Evolutionary conservation across 2,329 filamentous ascomycete species (phyloP).

Genomic region (Alternaria dauci): DNA sequence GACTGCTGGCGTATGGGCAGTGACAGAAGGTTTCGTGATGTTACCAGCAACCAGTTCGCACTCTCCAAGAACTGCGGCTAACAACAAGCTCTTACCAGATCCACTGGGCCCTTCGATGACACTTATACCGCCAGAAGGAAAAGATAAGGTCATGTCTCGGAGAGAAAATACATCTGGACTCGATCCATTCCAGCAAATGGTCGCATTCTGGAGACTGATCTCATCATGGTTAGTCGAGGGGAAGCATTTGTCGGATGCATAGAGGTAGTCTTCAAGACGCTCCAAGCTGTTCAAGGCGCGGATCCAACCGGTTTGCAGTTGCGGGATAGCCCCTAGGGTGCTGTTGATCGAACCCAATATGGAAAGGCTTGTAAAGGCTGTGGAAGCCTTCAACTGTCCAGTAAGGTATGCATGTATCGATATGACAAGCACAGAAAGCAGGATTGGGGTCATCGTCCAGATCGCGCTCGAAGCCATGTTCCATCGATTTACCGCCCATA

Average conservation of each 20-base stretch:
- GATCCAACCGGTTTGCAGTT: background rate
- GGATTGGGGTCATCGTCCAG: background rate
- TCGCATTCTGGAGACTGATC: background rate
- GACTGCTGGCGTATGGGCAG: background rate
- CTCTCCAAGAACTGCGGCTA: background rate
- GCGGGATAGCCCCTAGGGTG: background rate
- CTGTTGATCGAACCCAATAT: background rate
- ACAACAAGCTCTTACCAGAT: background rate
- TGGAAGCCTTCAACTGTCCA: background rate
- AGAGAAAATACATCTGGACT: background rate
- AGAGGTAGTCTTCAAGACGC: background rate
- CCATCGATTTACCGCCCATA: background rate
- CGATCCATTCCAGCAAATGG: background rate
- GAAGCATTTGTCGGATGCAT: background rate
- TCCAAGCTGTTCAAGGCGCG: background rate
- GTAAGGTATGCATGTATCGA: background rate
- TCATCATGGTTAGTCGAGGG: background rate
- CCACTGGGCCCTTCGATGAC: background rate
- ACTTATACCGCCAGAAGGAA: background rate
- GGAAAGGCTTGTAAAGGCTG: background rate
- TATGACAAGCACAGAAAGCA: background rate
- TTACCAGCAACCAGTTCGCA: background rate
- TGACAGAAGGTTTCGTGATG: background rate
- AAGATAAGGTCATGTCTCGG: background rate
- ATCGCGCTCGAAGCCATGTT: background rate